Evolutionary conservation across 2,329 filamentous ascomycete genomes (phyloP).

Genomic region (Talaromyces rugulosus): DNA sequence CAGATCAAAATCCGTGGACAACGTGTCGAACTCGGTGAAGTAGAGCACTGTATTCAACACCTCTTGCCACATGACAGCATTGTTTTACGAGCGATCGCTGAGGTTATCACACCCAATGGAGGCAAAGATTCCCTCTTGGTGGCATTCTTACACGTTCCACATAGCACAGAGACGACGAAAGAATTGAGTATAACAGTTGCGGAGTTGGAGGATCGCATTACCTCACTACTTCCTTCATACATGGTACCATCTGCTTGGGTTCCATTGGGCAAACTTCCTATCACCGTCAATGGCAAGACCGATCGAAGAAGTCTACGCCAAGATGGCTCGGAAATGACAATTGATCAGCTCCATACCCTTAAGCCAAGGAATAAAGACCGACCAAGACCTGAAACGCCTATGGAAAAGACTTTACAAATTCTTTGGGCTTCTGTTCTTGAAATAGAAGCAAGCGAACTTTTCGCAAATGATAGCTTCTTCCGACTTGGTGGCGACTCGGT

Average conservation of each 20-base stretch:
- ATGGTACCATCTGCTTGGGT: constrained; percentile 1
- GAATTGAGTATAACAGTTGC: not conserved
- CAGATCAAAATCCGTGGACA: constrained; percentile 41
- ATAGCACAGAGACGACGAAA: not conserved
- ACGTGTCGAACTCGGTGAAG: constrained; percentile 39
- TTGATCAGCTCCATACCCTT: constrained; percentile 15
- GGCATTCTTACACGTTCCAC: not conserved
- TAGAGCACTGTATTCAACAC: constrained; percentile 30
- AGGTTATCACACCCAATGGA: not conserved
- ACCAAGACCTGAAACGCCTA: constrained; percentile 1
- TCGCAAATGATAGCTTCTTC: constrained; percentile 26
- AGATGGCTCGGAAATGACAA: not conserved
- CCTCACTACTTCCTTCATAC: not conserved
- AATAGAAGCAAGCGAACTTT: constrained; percentile 15
- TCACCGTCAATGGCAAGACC: constrained; percentile 4
- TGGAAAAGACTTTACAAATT: constrained; percentile 13
- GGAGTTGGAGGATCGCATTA: not conserved
- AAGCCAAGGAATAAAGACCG: not conserved
- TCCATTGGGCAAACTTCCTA: not conserved
- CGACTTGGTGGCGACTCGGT: constrained; percentile 24
- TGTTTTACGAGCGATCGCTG: not conserved
- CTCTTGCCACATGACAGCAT: constrained; percentile 33
- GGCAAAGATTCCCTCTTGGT: not conserved
- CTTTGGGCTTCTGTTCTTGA: constrained; percentile 22
- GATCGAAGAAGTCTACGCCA: constrained; percentile 1